These are phyloP conservation scores for Pseudevernia furfuracea DNA, from an alignment of 495 filamentous ascomycete species.

Conservation along the genomic window DNA sequence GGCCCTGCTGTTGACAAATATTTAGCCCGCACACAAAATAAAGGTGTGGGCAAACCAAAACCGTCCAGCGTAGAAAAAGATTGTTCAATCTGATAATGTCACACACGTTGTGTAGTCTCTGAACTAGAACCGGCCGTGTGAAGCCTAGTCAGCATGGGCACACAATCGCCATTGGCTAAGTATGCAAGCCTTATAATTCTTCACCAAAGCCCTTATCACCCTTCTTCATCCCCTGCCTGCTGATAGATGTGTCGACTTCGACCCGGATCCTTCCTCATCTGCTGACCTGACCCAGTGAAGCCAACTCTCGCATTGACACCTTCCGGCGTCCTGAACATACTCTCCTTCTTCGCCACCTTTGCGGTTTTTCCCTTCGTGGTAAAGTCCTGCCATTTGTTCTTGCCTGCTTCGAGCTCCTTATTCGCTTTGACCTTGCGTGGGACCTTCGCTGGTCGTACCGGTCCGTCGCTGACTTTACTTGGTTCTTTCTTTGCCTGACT, in stretches of 20 bases:
- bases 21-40: constrained; percentile 7
- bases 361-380: constrained; percentile 68
- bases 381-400: constrained; percentile 94
- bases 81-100: neutral
- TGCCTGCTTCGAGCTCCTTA: constrained; percentile 80
- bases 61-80: neutral
- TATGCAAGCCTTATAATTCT: constrained; percentile 13
- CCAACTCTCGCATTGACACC: constrained; percentile 83
- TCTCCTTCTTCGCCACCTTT: constrained; percentile 74
- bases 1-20: neutral
- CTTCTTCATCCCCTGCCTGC: constrained; percentile 64
- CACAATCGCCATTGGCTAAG: neutral
- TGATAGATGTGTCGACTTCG: constrained; percentile 83
- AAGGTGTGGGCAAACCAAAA: constrained; percentile 3
- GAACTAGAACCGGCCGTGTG: constrained; percentile 1
- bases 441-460: constrained; percentile 54
- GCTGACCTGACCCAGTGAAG: constrained; percentile 87
- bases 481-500: constrained; percentile 61
- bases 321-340: constrained; percentile 92
- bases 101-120: neutral
- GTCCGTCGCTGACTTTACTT: constrained; percentile 59
- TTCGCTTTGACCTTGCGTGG: constrained; percentile 82
- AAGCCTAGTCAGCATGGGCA: constrained; percentile 6
- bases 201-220: neutral
- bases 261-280: constrained; percentile 85